Evolutionary conservation across 2,329 filamentous ascomycete genomes (phyloP).

Genomic region (Fusarium metavorans): DNA sequence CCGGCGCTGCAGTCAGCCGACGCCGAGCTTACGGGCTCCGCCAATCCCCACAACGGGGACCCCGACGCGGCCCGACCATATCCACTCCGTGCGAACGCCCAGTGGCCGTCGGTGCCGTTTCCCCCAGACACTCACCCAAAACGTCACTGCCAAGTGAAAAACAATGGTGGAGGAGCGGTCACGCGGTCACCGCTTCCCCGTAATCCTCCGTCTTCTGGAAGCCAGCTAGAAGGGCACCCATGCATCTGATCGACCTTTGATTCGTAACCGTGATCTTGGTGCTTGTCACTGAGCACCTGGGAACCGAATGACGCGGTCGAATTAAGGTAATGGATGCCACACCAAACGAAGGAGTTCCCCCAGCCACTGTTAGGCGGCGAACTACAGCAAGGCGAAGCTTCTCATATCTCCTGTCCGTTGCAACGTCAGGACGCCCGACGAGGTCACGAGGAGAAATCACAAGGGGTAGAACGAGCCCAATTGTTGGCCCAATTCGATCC

Average conservation of each 20-base stretch:
- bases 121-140: neutral
- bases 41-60: slow-evolving; percentile 27
- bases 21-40: slow-evolving; percentile 21
- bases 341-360: slow-evolving; percentile 23
- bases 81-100: neutral
- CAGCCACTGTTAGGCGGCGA: slow-evolving; percentile 24
- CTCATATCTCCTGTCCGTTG: slow-evolving; percentile 9
- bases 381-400: slow-evolving; percentile 11
- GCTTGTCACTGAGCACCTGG: neutral
- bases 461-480: slow-evolving; percentile 2
- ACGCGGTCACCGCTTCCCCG: slow-evolving; percentile 21
- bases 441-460: slow-evolving; percentile 27
- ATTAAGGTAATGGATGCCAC: slow-evolving; percentile 33
- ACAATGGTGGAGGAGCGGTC: slow-evolving; percentile 4
- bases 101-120: slow-evolving; percentile 5
- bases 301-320: slow-evolving; percentile 10
- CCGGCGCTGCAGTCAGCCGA: slow-evolving; percentile 11
- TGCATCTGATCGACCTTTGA: slow-evolving; percentile 23
- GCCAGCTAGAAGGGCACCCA: slow-evolving; percentile 25
- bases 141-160: slow-evolving; percentile 27
- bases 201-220: slow-evolving; percentile 29
- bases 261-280: slow-evolving; percentile 10
- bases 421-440: slow-evolving; percentile 22
- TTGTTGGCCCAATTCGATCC: slow-evolving; percentile 27
- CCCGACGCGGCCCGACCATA: slow-evolving; percentile 19